Evolutionary conservation across 495 filamentous ascomycete species (phyloP), one percentile per base, ranked within the genome.

Genomic region (Annulohypoxylon moriforme): DNA sequence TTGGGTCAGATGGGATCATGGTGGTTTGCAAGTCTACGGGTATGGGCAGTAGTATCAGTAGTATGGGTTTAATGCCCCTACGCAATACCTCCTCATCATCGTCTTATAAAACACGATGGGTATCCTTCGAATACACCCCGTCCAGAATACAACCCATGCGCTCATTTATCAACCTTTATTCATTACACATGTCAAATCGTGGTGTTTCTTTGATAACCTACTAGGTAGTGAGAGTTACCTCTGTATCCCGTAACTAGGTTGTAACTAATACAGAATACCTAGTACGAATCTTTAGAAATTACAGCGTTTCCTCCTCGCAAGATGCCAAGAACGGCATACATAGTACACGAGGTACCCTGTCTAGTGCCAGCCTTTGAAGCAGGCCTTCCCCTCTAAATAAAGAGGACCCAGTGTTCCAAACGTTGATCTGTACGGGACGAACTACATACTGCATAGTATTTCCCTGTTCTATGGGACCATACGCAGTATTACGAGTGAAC

Each of bases 1-100:
- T 74, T 71, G 67, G 71, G 38, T 68, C 67, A 70, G 67, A 70
- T 74, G 67, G 62, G 65, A 66, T 66, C 70, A 73, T 69, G 55
- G 34, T 55, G 65, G 36, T 40, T 40, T 14, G n/a, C 10, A 38
- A 38, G 65, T 56, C 66, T 50, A 50, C 27, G 49, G 49, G 53
- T 29, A n/a, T n/a, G n/a, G n/a, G n/a, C n/a, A n/a, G n/a, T n/a
- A n/a, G n/a, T n/a, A n/a, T n/a, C n/a, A n/a, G n/a, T n/a, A n/a
- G n/a, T n/a, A n/a, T n/a, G n/a, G n/a, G n/a, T n/a, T n/a, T n/a
- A n/a, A n/a, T n/a, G n/a, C n/a, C n/a, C n/a, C n/a, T n/a, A n/a
- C n/a, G n/a, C n/a, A 42, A 52, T 29, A 44, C 55, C 53, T 49
- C 20, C n/a, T 58, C 60, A 42, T 59, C 9, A 53, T 50, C 55